These are phyloP conservation scores for Tuber microsphaerosporum DNA, from an alignment of 495 filamentous ascomycete genomes.

Conservation along the genomic window DNA sequence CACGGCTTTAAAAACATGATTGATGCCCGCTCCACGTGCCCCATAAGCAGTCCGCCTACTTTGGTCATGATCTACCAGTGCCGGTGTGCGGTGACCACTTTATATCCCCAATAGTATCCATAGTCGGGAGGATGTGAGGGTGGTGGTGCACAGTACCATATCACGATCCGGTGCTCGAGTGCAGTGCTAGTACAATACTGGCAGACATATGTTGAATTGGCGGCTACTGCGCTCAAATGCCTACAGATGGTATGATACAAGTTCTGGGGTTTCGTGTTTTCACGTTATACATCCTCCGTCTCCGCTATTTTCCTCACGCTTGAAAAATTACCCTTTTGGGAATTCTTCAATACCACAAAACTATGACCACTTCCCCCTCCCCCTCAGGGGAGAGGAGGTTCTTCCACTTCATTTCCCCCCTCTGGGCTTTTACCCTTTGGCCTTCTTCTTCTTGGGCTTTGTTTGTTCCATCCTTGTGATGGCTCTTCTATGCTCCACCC, in stretches of 20 bases:
- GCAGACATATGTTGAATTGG: background rate
- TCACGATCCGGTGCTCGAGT: background rate
- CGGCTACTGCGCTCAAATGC: background rate
- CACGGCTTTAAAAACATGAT: background rate
- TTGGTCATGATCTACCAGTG: background rate
- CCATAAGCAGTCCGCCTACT: background rate
- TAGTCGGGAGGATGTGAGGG: background rate
- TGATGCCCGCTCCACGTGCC: background rate
- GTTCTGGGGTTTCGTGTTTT: background rate
- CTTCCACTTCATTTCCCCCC: no score
- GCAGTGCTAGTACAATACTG: background rate
- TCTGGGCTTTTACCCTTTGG: no score
- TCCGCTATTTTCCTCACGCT: no score
- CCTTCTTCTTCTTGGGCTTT: no score
- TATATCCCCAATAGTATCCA: background rate
- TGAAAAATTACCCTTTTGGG: no score
- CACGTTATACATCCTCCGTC: no score
- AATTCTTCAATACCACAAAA: no score
- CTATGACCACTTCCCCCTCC: no score
- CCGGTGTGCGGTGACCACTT: background rate
- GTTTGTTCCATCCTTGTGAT: no score
- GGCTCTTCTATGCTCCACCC: no score
- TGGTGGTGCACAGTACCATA: background rate
- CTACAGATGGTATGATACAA: background rate
- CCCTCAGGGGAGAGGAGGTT: no score